Evolutionary conservation across 495 filamentous ascomycete species (phyloP), one percentile per base, ranked within the genome.

Genomic region (Aspergillus incahuasiensis): DNA sequence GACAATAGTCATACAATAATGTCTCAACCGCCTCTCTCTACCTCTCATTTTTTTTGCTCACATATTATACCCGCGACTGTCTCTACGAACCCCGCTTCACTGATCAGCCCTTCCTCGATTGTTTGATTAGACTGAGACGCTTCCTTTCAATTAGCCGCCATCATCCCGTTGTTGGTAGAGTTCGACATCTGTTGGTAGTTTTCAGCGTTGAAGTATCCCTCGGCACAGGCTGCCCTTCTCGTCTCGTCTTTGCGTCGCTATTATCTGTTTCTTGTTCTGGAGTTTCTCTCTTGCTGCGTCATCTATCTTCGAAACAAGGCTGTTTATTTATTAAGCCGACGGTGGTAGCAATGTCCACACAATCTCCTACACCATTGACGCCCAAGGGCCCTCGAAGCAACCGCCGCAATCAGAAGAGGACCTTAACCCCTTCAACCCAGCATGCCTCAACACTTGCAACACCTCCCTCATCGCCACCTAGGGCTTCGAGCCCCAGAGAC

Each of bases 271-370:
- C 20, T 9, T 46, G 43, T 35, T 20, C 24, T 20, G 30, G 47
- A 38, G 24, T 18, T 48, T 56, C 47, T 55, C 56, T 32, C 8
- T 8, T 28, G 25, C 55, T 54, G 35, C 58, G 49, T 58, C 42
- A 54, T 40, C 58, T 30, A n/a, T 48, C 18, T 48, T 25, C 8
- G 21, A 38, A 48, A 39, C 30, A 61, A 67, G 73, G 74, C 74
- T 76, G 70, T 66, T 28, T 76, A 75, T 78, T 74, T 74, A 61
- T 74, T 62, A 74, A 75, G 72, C 72, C 71, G 62, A 64, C 40
- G n/a, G n/a, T 54, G 39, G 61, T 74, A 68, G 63, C 61, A 53
- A 77, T 76, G 75, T 74, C 74, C 65, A 66, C 70, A 18, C 73
- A 67, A 69, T 66, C 68, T 47, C 68, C 71, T 42, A 66, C 69